Evolutionary conservation across 208 protist species (phyloP).

Genomic region (Leishmania martiniquensis): DNA sequence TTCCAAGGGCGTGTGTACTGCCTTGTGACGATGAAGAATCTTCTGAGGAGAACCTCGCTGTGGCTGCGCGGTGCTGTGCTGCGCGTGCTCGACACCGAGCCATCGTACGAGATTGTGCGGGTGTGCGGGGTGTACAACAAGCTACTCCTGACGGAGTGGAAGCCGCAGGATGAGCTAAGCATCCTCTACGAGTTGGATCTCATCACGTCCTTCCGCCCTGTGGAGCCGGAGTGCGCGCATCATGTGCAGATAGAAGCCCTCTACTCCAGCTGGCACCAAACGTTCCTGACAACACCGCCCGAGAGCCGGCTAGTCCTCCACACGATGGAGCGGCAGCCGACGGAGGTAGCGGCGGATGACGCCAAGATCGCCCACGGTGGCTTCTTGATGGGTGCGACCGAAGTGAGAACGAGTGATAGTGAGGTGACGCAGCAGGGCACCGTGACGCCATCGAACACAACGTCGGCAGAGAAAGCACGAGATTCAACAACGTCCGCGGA

Average conservation of each 20-base stretch:
- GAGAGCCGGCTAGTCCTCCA: slow-evolving; percentile 39
- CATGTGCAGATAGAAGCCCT: slow-evolving; percentile 70
- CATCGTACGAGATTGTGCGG: slow-evolving; percentile 68
- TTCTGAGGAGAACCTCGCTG: slow-evolving; percentile 64
- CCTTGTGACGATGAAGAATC: slow-evolving; percentile 65
- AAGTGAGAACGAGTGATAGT: background rate
- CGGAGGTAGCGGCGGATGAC: slow-evolving; percentile 24
- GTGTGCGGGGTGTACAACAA: slow-evolving; percentile 57
- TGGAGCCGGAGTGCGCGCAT: slow-evolving; percentile 43
- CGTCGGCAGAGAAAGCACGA: background rate
- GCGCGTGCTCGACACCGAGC: slow-evolving; percentile 49
- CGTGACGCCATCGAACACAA: background rate
- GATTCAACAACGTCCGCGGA: background rate
- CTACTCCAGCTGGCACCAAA: slow-evolving; percentile 77
- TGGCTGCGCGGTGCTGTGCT: slow-evolving; percentile 81
- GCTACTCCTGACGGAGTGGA: slow-evolving; percentile 71
- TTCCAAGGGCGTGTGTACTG: slow-evolving; percentile 81
- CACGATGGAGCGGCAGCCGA: slow-evolving; percentile 14
- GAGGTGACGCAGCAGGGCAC: background rate
- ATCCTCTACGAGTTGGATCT: slow-evolving; percentile 75
- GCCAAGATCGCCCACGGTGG: slow-evolving; percentile 21
- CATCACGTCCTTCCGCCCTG: slow-evolving; percentile 30
- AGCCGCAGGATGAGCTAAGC: slow-evolving; percentile 49
- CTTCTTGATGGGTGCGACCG: background rate
- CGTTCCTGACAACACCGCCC: slow-evolving; percentile 30